Conservation (phyloP, 2,329 filamentous ascomycete genomes). For the Beauveria caledonica region DNA sequence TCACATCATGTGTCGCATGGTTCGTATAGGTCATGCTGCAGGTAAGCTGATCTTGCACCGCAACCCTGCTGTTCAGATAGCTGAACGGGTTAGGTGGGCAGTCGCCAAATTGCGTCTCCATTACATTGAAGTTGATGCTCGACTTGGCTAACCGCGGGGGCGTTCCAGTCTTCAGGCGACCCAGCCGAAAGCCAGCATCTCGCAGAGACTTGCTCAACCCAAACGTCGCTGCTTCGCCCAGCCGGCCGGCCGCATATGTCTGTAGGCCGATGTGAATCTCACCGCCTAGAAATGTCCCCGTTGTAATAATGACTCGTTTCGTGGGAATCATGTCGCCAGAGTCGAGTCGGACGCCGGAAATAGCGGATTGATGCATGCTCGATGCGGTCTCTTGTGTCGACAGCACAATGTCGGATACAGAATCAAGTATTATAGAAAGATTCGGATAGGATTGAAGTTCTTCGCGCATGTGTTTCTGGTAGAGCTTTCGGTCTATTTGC, state of each 20-base stretch:
- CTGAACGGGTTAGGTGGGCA: conserved; percentile 84
- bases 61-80: conserved; percentile 71
- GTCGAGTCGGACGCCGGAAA: conserved; percentile 78
- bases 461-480: conserved; percentile 83
- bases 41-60: conserved; percentile 73
- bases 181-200: conserved; percentile 82
- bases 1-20: conserved; percentile 68
- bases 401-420: conserved; percentile 80
- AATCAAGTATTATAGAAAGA: conserved; percentile 73
- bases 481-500: conserved; percentile 87
- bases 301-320: conserved; percentile 83
- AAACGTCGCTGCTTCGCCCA: conserved; percentile 89
- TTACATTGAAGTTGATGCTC: conserved; percentile 67
- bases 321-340: conserved; percentile 78
- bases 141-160: conserved; percentile 76
- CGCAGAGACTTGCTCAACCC: conserved; percentile 84
- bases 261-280: conserved; percentile 94
- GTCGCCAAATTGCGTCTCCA: conserved; percentile 74
- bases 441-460: conserved; percentile 74
- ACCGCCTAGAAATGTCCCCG: conserved; percentile 87
- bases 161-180: conserved; percentile 90
- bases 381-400: conserved; percentile 36
- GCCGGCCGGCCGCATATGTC: conserved; percentile 75
- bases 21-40: conserved; percentile 89
- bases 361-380: conserved; percentile 53